phyloP scores from a whole-genome alignment of 495 filamentous ascomycete species.

The Hypoxylon lienhwacheense region DNA sequence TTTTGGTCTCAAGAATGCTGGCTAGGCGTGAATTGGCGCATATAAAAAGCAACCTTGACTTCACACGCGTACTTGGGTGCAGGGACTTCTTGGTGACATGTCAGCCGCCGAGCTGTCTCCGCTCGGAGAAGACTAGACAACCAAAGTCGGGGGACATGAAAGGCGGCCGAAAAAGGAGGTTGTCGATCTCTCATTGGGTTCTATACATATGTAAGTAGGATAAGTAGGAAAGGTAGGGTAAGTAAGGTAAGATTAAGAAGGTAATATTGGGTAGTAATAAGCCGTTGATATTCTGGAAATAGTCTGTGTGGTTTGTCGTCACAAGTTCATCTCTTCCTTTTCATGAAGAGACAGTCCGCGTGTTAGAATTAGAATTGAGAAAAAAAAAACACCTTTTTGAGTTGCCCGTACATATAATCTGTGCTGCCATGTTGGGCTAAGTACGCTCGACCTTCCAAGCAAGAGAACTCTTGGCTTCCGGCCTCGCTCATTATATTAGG shows the following conservation, averaged over 20 bases:
- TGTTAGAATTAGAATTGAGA: too few species aligned
- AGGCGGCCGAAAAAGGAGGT: conserved; percentile 31
- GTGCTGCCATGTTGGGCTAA: too few species aligned
- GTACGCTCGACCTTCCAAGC: too few species aligned
- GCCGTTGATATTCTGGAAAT: conserved; percentile 16
- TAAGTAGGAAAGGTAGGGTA: too few species aligned
- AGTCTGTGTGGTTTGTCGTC: conserved; percentile 21
- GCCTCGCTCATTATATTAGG: too few species aligned
- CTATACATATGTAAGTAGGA: too few species aligned
- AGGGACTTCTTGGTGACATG: conserved; percentile 12
- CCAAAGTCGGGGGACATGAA: conserved; percentile 7
- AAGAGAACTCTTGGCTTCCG: too few species aligned
- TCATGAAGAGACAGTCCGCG: conserved; percentile 5
- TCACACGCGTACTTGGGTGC: background rate
- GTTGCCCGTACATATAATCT: too few species aligned
- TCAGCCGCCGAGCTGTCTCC: conserved; percentile 27
- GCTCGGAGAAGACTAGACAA: conserved; percentile 28
- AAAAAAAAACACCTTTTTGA: too few species aligned
- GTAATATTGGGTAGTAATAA: conserved; percentile 31
- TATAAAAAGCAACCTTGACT: conserved; percentile 1
- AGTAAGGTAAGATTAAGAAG: too few species aligned
- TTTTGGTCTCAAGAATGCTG: too few species aligned
- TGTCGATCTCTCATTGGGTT: conserved; percentile 26
- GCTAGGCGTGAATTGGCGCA: too few species aligned
- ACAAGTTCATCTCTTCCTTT: conserved; percentile 16